Evolutionary conservation across 148 eudicot genomes (phyloP).

Genomic region (Heliosperma pusillum): DNA sequence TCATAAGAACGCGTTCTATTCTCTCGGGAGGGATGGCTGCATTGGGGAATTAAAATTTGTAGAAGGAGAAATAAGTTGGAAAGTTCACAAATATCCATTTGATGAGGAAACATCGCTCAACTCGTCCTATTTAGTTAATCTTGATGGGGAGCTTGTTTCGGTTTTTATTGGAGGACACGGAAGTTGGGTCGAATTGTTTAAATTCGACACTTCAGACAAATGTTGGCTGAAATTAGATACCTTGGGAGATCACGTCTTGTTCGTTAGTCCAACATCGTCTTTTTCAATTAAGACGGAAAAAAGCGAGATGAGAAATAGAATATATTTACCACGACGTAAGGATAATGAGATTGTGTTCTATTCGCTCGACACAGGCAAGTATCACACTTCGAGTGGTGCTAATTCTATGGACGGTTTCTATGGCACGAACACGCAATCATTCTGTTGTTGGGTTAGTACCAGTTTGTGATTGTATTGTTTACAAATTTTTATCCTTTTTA

Average conservation of each 20-base stretch:
- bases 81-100: background rate
- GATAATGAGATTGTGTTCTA: background rate
- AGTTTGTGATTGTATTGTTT: too few relatives aligned
- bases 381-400: too few relatives aligned
- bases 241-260: constrained; percentile 8
- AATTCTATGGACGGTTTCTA: background rate
- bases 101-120: background rate
- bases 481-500: too few relatives aligned
- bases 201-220: background rate
- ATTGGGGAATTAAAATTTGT: constrained; percentile 6
- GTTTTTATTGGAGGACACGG: constrained; percentile 15
- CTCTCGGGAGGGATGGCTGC: background rate
- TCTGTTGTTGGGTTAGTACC: background rate
- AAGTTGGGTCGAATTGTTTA: constrained; percentile 12
- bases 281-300: background rate
- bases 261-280: background rate
- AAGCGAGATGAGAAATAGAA: background rate
- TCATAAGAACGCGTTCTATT: constrained; percentile 3
- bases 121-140: constrained; percentile 4
- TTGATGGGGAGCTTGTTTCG: background rate
- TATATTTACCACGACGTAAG: background rate
- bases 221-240: constrained; percentile 2
- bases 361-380: too few relatives aligned
- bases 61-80: background rate
- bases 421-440: background rate